These are phyloP conservation scores for Aspergillus terreus DNA, from an alignment of 2,329 filamentous ascomycete species.

Conservation along the genomic window DNA sequence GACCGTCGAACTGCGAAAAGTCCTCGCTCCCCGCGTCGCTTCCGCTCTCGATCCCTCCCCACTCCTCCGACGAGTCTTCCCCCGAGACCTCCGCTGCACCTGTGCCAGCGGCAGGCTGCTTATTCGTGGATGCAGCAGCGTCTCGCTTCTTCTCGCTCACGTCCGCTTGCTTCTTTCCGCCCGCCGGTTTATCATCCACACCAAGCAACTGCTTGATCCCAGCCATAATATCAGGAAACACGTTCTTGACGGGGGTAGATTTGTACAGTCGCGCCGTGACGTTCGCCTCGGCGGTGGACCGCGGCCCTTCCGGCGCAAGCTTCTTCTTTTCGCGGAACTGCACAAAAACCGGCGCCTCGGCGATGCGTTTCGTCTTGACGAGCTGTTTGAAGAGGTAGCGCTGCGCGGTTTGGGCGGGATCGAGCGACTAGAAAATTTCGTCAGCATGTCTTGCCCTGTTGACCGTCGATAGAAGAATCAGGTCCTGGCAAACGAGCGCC, in stretches of 20 bases:
- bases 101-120: background rate
- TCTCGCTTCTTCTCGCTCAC: background rate
- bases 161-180: conserved; percentile 10
- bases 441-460: background rate
- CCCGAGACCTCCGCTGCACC: background rate
- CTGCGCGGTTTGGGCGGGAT: conserved; percentile 48
- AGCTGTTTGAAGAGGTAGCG: conserved; percentile 56
- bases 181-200: conserved; percentile 22
- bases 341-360: conserved; percentile 48
- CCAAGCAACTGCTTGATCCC: conserved; percentile 39
- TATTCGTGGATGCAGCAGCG: background rate
- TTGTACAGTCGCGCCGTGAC: conserved; percentile 59
- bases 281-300: conserved; percentile 51
- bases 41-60: background rate
- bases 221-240: conserved; percentile 45
- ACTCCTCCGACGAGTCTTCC: background rate
- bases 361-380: conserved; percentile 55
- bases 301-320: conserved; percentile 34
- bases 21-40: conserved; percentile 19
- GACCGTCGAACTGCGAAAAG: conserved; percentile 29
- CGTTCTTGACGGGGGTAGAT: conserved; percentile 55
- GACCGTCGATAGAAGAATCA: background rate
- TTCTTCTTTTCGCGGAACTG: conserved; percentile 36
- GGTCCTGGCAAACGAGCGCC: background rate
- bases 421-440: conserved; percentile 41